phyloP scores from a whole-genome alignment of 2,329 filamentous ascomycete species.

The Fusarium chaquense region DNA sequence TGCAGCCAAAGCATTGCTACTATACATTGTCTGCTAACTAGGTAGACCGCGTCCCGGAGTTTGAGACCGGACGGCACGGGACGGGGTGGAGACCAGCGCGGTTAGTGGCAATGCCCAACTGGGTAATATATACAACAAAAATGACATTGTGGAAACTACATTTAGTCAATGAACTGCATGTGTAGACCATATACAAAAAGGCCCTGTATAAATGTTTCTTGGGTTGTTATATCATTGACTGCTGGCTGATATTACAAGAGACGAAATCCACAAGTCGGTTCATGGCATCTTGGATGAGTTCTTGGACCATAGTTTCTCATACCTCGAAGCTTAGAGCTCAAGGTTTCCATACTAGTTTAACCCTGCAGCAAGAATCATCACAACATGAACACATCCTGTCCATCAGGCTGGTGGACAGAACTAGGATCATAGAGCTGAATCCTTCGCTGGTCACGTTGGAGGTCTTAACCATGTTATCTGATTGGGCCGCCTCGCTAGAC shows the following conservation, averaged over 20 bases:
- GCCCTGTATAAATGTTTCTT: neutral
- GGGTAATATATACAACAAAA: neutral
- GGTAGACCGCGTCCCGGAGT: neutral
- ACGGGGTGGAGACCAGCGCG: slow-evolving; percentile 1
- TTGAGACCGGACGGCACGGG: slow-evolving; percentile 8
- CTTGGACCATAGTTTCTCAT: neutral
- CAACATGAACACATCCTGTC: neutral
- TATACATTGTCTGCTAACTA: neutral
- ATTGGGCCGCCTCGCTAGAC: slow-evolving; percentile 41
- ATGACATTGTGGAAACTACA: neutral
- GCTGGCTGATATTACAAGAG: neutral
- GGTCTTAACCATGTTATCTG: slow-evolving; percentile 50
- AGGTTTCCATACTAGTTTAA: neutral
- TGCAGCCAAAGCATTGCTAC: neutral
- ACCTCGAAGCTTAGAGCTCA: neutral
- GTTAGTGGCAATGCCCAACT: neutral
- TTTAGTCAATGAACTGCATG: neutral
- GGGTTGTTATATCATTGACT: neutral
- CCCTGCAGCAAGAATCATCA: neutral
- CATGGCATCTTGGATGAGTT: neutral
- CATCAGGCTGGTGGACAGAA: neutral
- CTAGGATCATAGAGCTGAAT: slow-evolving; percentile 30
- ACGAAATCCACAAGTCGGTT: neutral
- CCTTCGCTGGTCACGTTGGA: slow-evolving; percentile 44
- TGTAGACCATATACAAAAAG: neutral